A percentile compares a stretch with the other conserved stretches of the same genome.
Evolutionary conservation across 768 basidiomycete genomes (phyloP).

Genomic region (Calocera cornea): DNA sequence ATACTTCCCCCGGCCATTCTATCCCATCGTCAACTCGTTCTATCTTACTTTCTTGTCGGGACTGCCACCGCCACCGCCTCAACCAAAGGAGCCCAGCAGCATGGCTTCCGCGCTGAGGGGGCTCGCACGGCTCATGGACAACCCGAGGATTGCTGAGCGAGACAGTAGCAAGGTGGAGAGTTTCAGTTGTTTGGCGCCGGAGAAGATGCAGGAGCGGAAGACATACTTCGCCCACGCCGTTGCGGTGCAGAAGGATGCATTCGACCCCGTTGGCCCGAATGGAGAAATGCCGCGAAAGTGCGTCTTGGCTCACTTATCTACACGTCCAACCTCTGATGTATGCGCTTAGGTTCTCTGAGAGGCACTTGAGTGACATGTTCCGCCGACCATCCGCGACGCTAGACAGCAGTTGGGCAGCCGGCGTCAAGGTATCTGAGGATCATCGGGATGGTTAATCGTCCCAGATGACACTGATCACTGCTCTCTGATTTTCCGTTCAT

Average conservation of each 20-base stretch:
- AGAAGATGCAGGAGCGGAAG: conserved; percentile 2
- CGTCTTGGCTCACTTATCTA: neutral
- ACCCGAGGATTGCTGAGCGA: neutral
- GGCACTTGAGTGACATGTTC: neutral
- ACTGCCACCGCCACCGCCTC: neutral
- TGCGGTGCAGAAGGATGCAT: neutral
- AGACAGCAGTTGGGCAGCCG: neutral
- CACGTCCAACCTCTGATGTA: neutral
- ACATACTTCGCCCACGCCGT: neutral
- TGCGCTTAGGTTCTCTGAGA: neutral
- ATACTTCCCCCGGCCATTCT: neutral
- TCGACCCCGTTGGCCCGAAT: neutral
- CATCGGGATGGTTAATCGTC: neutral
- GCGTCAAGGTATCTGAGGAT: neutral
- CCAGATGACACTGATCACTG: neutral
- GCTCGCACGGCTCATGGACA: neutral
- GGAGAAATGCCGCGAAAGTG: conserved; percentile 1
- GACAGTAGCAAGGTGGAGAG: neutral
- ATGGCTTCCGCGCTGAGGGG: neutral
- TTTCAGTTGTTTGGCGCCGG: neutral
- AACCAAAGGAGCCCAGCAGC: neutral
- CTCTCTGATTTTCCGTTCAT: neutral
- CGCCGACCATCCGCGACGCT: neutral
- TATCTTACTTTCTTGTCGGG: neutral
- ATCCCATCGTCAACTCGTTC: neutral